phyloP scores from a whole-genome alignment of 768 basidiomycete genomes.

The Rhodotorula paludigena region DNA sequence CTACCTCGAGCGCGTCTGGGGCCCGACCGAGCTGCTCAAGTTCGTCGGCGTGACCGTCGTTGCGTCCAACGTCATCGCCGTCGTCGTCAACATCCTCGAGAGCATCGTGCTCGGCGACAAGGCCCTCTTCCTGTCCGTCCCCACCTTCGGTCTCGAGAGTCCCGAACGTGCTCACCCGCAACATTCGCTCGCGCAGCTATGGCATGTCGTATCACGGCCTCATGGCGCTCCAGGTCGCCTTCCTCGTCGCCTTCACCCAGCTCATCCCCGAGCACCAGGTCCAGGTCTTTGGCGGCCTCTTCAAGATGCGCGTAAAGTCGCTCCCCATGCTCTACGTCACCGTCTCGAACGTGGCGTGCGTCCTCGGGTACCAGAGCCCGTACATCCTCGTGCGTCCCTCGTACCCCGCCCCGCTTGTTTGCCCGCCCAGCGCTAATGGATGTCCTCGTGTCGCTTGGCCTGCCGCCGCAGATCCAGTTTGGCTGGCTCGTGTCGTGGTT shows the following conservation, averaged over 20 bases:
- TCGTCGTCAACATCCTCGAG: slow-evolving; percentile 84
- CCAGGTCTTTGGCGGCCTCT: slow-evolving; percentile 70
- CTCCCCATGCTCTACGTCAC: slow-evolving; percentile 93
- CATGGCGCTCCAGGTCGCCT: slow-evolving; percentile 79
- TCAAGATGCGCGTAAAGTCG: slow-evolving; percentile 85
- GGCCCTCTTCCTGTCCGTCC: slow-evolving; percentile 36
- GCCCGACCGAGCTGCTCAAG: slow-evolving; percentile 47
- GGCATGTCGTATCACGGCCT: slow-evolving; percentile 87
- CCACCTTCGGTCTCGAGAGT: not conserved
- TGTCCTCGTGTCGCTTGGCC: slow-evolving; percentile 47
- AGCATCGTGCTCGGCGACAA: slow-evolving; percentile 33
- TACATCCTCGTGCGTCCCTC: slow-evolving; percentile 58
- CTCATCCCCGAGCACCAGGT: slow-evolving; percentile 97
- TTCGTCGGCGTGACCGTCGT: slow-evolving; percentile 71
- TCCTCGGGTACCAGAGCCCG: slow-evolving; percentile 79
- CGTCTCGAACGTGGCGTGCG: slow-evolving; percentile 74
- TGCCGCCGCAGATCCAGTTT: slow-evolving; percentile 66
- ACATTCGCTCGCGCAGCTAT: slow-evolving; percentile 57
- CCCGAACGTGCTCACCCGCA: not conserved
- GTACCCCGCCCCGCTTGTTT: slow-evolving; percentile 34
- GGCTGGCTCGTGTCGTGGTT: slow-evolving; percentile 97
- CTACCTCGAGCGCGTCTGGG: slow-evolving; percentile 94
- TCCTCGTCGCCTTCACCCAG: slow-evolving; percentile 95
- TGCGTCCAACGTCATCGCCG: slow-evolving; percentile 79
- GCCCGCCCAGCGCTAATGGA: slow-evolving; percentile 39